These are phyloP conservation scores for Cercophora sp. DNA, from an alignment of 495 filamentous ascomycete genomes.

Conservation along the genomic window DNA sequence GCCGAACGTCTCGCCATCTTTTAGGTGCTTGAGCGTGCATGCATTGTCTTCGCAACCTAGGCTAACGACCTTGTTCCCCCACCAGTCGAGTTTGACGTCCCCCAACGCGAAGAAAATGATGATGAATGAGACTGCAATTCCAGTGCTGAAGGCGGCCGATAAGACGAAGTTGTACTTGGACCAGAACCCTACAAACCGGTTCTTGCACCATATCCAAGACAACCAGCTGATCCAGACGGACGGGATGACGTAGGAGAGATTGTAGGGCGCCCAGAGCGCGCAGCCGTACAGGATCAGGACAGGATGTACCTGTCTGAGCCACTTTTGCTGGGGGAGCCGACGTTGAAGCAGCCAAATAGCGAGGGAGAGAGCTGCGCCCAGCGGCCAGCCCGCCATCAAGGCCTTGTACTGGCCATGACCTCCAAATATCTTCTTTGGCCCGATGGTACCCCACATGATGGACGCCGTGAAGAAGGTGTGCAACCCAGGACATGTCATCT, in stretches of 20 bases:
- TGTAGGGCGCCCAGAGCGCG: slow-evolving; percentile 32
- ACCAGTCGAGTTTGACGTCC: slow-evolving; percentile 29
- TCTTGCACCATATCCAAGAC: slow-evolving; percentile 40
- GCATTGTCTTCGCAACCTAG: slow-evolving; percentile 30
- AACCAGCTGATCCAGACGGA: slow-evolving; percentile 31
- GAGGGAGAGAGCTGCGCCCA: slow-evolving; percentile 31
- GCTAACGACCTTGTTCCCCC: slow-evolving; percentile 31
- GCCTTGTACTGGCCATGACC: slow-evolving; percentile 32
- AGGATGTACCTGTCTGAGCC: slow-evolving; percentile 34
- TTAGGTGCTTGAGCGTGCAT: slow-evolving; percentile 24
- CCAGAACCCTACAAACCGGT: slow-evolving; percentile 22
- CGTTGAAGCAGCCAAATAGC: slow-evolving; percentile 22
- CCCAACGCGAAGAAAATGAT: slow-evolving; percentile 39
- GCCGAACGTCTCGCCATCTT: slow-evolving; percentile 33
- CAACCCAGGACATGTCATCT: slow-evolving; percentile 35
- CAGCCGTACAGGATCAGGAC: slow-evolving; percentile 32
- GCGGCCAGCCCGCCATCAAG: slow-evolving; percentile 31
- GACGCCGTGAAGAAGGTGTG: slow-evolving; percentile 40
- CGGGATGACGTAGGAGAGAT: slow-evolving; percentile 32
- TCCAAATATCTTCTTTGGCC: slow-evolving; percentile 38
- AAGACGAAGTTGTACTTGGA: slow-evolving; percentile 32
- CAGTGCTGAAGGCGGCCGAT: slow-evolving; percentile 30
- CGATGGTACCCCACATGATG: slow-evolving; percentile 40
- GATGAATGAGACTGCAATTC: slow-evolving; percentile 33
- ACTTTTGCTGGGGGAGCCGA: slow-evolving; percentile 20